Percentiles rank a stretch among this genome's conserved stretches.
phyloP scores from a whole-genome alignment of 2,329 filamentous ascomycete species.

The Zelopaecilomyces penicillatus region DNA sequence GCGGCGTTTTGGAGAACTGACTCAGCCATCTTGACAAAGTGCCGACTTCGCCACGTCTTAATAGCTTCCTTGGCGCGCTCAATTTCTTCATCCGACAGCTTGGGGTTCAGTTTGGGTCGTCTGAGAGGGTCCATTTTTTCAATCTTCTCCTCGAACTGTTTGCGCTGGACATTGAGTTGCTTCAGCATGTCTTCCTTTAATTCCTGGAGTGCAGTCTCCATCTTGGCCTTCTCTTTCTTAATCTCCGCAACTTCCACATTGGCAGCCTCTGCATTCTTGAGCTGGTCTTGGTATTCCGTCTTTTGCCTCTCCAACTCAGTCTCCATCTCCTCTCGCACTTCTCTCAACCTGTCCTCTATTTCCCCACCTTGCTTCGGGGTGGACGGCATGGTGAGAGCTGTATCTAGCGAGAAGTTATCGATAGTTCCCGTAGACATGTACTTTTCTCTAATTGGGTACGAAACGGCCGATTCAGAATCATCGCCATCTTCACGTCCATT shows the following conservation, averaged over 20 bases:
- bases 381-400: constrained; percentile 85
- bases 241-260: constrained; percentile 77
- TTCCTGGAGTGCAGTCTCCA: constrained; percentile 71
- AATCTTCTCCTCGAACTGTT: constrained; percentile 76
- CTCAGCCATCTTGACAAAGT: constrained; percentile 92
- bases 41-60: constrained; percentile 70
- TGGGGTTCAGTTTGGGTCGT: constrained; percentile 50
- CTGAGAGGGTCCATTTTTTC: constrained; percentile 64
- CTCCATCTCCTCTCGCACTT: constrained; percentile 77
- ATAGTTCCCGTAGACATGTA: constrained; percentile 92
- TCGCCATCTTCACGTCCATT: constrained; percentile 71
- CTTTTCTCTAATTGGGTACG: constrained; percentile 83
- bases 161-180: constrained; percentile 74
- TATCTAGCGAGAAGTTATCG: constrained; percentile 94
- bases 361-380: constrained; percentile 75
- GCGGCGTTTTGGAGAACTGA: constrained; percentile 81
- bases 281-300: constrained; percentile 69
- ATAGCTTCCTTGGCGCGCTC: constrained; percentile 58
- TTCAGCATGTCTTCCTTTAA: constrained; percentile 85
- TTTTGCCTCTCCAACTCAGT: constrained; percentile 74
- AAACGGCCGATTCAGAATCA: constrained; percentile 81
- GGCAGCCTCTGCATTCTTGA: constrained; percentile 65
- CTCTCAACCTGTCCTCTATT: constrained; percentile 64
- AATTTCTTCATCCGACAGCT: constrained; percentile 64
- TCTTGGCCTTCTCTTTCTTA: constrained; percentile 69